These are phyloP conservation scores for Nannizziopsis arthrosporioides DNA, from an alignment of 2,329 filamentous ascomycete genomes.

Conservation along the genomic window DNA sequence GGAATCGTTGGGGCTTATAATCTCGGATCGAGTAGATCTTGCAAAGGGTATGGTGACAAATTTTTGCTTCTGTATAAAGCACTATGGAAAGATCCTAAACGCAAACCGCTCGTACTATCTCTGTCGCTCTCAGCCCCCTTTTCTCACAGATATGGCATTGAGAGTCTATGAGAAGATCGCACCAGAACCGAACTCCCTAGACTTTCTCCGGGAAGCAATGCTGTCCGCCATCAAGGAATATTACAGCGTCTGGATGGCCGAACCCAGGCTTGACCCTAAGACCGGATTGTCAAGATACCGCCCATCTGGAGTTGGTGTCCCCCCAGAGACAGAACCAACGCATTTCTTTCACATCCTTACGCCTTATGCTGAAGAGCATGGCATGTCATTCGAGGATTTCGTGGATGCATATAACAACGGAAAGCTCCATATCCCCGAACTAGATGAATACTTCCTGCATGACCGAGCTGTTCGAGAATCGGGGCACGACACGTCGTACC, in stretches of 20 bases:
- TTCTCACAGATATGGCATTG: conserved; percentile 93
- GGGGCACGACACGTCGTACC: conserved; percentile 91
- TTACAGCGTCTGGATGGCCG: conserved; percentile 71
- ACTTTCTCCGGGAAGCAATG: conserved; percentile 69
- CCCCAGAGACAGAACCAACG: conserved; percentile 77
- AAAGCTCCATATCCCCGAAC: conserved; percentile 65
- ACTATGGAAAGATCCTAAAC: conserved; percentile 97
- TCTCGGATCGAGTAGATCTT: conserved; percentile 72
- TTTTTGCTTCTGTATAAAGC: conserved; percentile 95
- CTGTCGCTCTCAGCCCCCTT: conserved; percentile 84
- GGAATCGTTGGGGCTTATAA: conserved; percentile 79
- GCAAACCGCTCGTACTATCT: conserved; percentile 95
- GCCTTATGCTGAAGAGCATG: conserved; percentile 74
- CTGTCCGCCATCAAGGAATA: conserved; percentile 96
- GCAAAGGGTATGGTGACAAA: conserved; percentile 92
- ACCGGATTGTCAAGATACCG: conserved; percentile 77
- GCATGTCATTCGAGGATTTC: conserved; percentile 71
- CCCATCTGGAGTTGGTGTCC: conserved; percentile 71
- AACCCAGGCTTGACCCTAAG: conserved; percentile 63
- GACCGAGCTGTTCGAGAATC: conserved; percentile 93
- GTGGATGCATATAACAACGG: conserved; percentile 77
- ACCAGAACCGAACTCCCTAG: conserved; percentile 63
- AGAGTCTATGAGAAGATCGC: conserved; percentile 90
- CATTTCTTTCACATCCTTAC: conserved; percentile 76
- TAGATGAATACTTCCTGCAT: conserved; percentile 92